phyloP scores from a whole-genome alignment of 2,329 filamentous ascomycete species.

The Colletotrichum sojae region DNA sequence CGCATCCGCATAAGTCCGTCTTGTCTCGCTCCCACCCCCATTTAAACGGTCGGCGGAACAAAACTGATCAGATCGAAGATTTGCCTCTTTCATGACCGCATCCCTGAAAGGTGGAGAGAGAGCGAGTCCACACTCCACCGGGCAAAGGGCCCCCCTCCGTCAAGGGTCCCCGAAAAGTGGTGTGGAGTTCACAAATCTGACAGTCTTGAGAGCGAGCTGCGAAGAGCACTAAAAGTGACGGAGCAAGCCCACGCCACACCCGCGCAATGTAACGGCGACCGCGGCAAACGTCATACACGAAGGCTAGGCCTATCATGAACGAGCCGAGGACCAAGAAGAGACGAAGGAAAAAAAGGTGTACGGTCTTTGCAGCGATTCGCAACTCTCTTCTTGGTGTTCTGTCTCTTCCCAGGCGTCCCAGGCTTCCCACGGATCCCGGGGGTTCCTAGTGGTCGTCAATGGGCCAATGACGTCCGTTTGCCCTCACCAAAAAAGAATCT shows the following conservation, averaged over 20 bases:
- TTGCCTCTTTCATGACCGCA: constrained; percentile 33
- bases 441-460: constrained; percentile 1
- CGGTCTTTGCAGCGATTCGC: constrained; percentile 12
- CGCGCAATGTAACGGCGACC: constrained; percentile 24
- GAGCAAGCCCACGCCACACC: constrained; percentile 28
- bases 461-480: constrained; percentile 14
- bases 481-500: not conserved
- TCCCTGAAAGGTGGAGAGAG: constrained; percentile 23
- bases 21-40: not conserved
- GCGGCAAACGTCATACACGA: constrained; percentile 39
- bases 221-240: not conserved
- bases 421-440: not conserved
- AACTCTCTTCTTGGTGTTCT: not conserved
- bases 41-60: constrained; percentile 16
- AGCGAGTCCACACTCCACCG: too few species aligned
- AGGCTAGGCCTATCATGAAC: constrained; percentile 25
- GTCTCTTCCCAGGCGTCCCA: not conserved
- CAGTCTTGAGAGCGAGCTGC: too few species aligned
- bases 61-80: constrained; percentile 39
- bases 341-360: not conserved
- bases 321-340: not conserved
- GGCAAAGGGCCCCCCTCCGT: constrained; percentile 14
- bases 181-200: constrained; percentile 34
- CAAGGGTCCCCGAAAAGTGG: constrained; percentile 25
- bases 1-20: not conserved